Base-by-base conservation (phyloP, 106 monocot species). In the Amphibolis antarctica region DNA sequence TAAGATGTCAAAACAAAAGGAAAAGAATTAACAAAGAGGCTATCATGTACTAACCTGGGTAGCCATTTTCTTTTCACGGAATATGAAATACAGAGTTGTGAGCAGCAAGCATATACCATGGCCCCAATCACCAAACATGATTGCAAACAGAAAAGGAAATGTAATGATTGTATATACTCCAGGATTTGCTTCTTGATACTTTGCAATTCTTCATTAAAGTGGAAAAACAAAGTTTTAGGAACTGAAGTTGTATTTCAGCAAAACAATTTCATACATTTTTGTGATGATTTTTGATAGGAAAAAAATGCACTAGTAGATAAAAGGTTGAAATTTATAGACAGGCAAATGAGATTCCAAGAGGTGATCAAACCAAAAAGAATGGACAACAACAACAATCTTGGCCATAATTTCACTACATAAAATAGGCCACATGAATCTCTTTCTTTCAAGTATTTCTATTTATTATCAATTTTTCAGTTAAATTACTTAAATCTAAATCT, bases 71-170 rank as follows among this genome's bases (percentile, higher is more conserved):
- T 88, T 88, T 67, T 93, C 93, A 27, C 78, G 75, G 22, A 88
- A 9, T 67, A 93, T 75, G 20, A 88, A 71, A 60, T 59, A 64
- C 57, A 83, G 62, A 28, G 93, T 93, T 55, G 72, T 62, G 64
- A 78, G 74, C 51, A 93, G 75, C 51, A 93, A 69, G 72, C 93
- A 93, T 62, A 93, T 24, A 22, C 93, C 93, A 83, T 93, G 93
- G 27, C 92, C 92, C 92, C 92, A 92, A 69, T 92, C 92, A 65
- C 92, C 92, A 88, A 92, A 92, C 92, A 92, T 93, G 66, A 93
- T 80, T 2, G 93, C 93, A 76, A 93, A 93, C 49, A 93, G 64
- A 77, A 93, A 93, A 20, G 93, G 93, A 62, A 93, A 93, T 69
- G 93, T 93, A 31, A 93, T 49, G 63, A 93, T 79, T 14, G 84